Evolutionary conservation across 1,139 yeast species (phyloP), one percentile per base, ranked within the genome.

Genomic region (Keqinozyma sinolaborantium): DNA sequence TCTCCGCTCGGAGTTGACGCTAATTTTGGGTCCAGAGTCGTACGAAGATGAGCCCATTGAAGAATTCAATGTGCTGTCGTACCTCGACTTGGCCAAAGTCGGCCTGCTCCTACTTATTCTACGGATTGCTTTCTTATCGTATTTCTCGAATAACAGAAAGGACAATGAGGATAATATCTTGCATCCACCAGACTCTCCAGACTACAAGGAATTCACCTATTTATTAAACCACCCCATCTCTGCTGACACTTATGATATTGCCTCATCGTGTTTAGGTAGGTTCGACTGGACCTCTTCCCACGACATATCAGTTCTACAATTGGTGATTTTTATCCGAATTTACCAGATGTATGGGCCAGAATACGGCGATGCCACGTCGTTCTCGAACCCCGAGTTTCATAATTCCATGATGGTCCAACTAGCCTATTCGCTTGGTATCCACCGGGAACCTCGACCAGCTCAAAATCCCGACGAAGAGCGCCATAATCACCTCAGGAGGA

Each of bases 241-340:
- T 26, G 45, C 62, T 24, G 67, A 66, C 29, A 58, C 53, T 3
- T 53, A 64, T 6, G 59, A 59, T 31, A 51, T 63, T 14, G 60
- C 72, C 1, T 60, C 58, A 30, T 30, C 44, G 11, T 67, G 74
- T 36, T 47, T 67, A 16, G 56, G 60, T 31, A 70, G 64, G 37
- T 66, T 67, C 42, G 58, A 64, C 30, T 44, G 64, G 15, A 45
- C 60, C 42, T 46, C 60, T 30, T 44, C 45, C 13, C 64, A 72
- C 14, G 70, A 74, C 20, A 42, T 77, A 32, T 60, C 67, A 0
- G 63, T 76, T 6, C 56, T 78, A 34, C 82, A 77, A 44, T 67
- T 77, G 30, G 60, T 72, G 1, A 41, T 69, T 9, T 47, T 63
- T 30, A 45, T 59, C 26, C 50, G 76, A 35, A 44, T 56, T 15